Percentiles rank a stretch among this genome's conserved stretches.
Evolutionary conservation across 139 green algal species (phyloP).

Genomic region (Coelastrella sp.): DNA sequence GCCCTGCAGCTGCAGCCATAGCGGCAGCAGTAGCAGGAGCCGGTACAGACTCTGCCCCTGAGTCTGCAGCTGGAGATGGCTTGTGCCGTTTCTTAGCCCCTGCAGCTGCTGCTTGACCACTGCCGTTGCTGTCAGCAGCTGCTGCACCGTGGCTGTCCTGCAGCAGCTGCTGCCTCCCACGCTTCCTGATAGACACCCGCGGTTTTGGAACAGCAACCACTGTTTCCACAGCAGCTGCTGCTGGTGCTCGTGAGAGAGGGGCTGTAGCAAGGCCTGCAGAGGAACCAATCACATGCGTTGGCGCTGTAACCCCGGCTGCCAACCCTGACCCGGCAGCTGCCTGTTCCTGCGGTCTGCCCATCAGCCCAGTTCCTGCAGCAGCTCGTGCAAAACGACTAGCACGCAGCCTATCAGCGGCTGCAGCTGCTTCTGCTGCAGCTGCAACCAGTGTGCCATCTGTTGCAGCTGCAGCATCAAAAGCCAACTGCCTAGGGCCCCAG

Average conservation of each 20-base stretch:
- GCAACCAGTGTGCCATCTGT: neutral
- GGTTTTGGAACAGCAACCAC: too few species aligned
- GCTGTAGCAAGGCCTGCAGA: too few species aligned
- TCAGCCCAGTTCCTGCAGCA: neutral
- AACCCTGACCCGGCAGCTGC: neutral
- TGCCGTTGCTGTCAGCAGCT: too few species aligned
- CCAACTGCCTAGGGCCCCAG: neutral
- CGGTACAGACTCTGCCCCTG: neutral
- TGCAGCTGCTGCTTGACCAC: neutral
- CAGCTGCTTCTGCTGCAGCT: neutral
- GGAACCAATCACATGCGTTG: too few species aligned
- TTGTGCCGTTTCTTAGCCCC: too few species aligned
- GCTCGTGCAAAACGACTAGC: neutral
- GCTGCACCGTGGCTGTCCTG: too few species aligned
- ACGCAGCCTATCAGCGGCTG: neutral
- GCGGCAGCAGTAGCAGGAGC: neutral
- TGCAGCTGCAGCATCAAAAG: neutral
- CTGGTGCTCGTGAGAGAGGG: too few species aligned
- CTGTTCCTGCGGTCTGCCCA: neutral
- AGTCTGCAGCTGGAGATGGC: neutral
- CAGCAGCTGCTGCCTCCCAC: too few species aligned
- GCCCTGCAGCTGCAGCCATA: neutral
- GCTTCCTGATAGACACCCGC: too few species aligned
- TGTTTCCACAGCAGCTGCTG: too few species aligned
- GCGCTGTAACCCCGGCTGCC: too few species aligned